Evolutionary conservation across 164 flowering plant genomes (phyloP), one percentile per base, ranked within the genome.

Genomic region (Euptelea pleiosperma): DNA sequence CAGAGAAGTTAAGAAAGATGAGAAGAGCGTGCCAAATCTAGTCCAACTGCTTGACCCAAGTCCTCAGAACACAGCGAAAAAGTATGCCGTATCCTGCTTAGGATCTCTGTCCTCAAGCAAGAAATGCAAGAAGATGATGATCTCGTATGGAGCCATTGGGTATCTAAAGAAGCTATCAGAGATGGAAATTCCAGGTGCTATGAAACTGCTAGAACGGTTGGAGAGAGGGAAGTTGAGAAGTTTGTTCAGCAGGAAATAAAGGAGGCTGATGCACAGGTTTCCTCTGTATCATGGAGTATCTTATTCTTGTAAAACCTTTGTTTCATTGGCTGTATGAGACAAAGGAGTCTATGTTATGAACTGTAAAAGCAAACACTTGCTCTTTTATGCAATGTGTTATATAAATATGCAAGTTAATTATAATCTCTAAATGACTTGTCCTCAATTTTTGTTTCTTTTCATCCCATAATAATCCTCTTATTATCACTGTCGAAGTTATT

Each of bases 61-160:
- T 53, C 92, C 87, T 7, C 83, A 79, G 11, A 91, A 91, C 73
- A 87, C 89, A 3, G 87, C 92, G 16, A 91, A 84, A 60, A 91
- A 91, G 56, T 89, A 91, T 45, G 95, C 91, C 0, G 81, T 87
- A 19, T 67, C 81, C 1, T 81, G 92, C 61, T 87, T 89, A 9
- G 53, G 61, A 6, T 54, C 66, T 33, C 76, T 91, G 30, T 83
- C 93, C 0, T 73, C 91, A 2, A 85, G 96, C 68, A 82, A 84
- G 64, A 85, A 81, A 53, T 89, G 96, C 64, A 86, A 75, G 85
- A 89, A 79, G 73, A 67, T 81, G 59, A 86, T 91, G 98, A 65
- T 86, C 21, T 91, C 98, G 0, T 83, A 91, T 56, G 98, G 98
- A 44, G 96, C 92, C 4, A 83, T 91, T 25, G 94, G 98, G 35